Percentiles rank a stretch among this genome's conserved stretches.
phyloP scores from a whole-genome alignment of 2,329 filamentous ascomycete genomes.

The Trichophaea hybrida region DNA sequence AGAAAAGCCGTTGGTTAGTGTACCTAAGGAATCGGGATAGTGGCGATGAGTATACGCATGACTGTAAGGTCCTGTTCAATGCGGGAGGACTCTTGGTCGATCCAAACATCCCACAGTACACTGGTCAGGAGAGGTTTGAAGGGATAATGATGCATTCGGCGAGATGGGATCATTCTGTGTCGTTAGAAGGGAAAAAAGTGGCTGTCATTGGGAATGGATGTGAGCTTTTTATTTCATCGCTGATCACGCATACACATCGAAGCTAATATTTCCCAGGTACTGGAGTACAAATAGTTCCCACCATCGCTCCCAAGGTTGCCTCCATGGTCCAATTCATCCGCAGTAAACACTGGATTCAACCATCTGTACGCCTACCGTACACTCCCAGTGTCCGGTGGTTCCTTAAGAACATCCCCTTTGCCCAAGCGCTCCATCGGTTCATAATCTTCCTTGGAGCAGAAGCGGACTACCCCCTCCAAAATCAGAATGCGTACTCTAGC shows the following conservation, averaged over 20 bases:
- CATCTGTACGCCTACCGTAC: slow-evolving; percentile 30
- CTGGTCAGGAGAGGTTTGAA: slow-evolving; percentile 40
- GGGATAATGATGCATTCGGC: slow-evolving; percentile 44
- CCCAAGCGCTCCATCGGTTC: slow-evolving; percentile 36
- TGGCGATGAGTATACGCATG: slow-evolving; percentile 40
- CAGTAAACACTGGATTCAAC: slow-evolving; percentile 44
- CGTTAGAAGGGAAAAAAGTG: slow-evolving; percentile 43
- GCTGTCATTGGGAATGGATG: slow-evolving; percentile 47
- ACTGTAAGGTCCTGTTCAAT: slow-evolving; percentile 41
- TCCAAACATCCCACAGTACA: slow-evolving; percentile 37
- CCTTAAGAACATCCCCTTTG: slow-evolving; percentile 35
- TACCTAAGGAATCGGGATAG: slow-evolving; percentile 37
- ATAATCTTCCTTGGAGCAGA: slow-evolving; percentile 34
- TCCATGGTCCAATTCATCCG: slow-evolving; percentile 46
- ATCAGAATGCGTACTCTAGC: slow-evolving; percentile 31
- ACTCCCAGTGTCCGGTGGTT: slow-evolving; percentile 30
- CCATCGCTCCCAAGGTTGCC: slow-evolving; percentile 37
- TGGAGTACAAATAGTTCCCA: slow-evolving; percentile 43
- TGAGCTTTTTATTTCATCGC: slow-evolving; percentile 27
- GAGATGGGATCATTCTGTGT: slow-evolving; percentile 40
- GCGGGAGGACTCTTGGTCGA: slow-evolving; percentile 44
- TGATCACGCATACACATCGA: not conserved
- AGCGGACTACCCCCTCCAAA: slow-evolving; percentile 37
- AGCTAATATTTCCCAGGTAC: slow-evolving; percentile 10
- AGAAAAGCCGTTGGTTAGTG: slow-evolving; percentile 43